A percentile compares a stretch with the other conserved stretches of the same genome.
Evolutionary conservation across 768 basidiomycete genomes (phyloP).

Genomic region (Psilocybe sp.): DNA sequence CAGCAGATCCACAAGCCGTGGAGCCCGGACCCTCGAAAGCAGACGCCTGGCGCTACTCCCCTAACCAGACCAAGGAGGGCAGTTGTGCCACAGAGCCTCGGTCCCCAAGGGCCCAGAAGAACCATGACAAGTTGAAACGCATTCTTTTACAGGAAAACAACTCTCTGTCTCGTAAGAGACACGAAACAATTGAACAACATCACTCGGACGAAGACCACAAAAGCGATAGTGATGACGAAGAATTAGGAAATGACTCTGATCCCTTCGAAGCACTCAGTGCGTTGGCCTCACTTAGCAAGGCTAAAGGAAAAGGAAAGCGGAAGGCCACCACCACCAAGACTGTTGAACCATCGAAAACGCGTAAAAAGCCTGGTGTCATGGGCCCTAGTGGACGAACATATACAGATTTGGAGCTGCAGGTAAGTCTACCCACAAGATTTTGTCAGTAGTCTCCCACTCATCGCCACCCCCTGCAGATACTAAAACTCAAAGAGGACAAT

Average conservation of each 20-base stretch:
- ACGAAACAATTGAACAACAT: slow-evolving; percentile 7
- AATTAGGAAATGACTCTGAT: slow-evolving; percentile 42
- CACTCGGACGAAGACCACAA: slow-evolving; percentile 5
- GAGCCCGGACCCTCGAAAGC: not conserved
- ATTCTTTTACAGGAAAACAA: slow-evolving; percentile 49
- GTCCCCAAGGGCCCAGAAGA: slow-evolving; percentile 20
- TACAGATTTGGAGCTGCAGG: slow-evolving; percentile 78
- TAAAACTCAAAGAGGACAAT: slow-evolving; percentile 61
- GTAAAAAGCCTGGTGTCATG: slow-evolving; percentile 39
- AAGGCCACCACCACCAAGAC: slow-evolving; percentile 16
- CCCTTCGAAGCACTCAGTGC: slow-evolving; percentile 44
- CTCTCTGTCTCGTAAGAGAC: slow-evolving; percentile 25
- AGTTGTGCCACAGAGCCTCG: slow-evolving; percentile 18
- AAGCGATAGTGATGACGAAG: slow-evolving; percentile 23
- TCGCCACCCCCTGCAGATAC: slow-evolving; percentile 32
- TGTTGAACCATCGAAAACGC: slow-evolving; percentile 7
- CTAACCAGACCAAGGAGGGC: slow-evolving; percentile 21
- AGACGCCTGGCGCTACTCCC: slow-evolving; percentile 46
- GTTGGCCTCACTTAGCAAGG: slow-evolving; percentile 41
- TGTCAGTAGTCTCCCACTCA: not conserved
- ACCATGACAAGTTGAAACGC: slow-evolving; percentile 45
- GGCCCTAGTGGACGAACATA: slow-evolving; percentile 72
- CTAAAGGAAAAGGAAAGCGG: slow-evolving; percentile 32
- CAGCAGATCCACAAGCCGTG: no score
- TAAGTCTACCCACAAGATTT: slow-evolving; percentile 11